Evolutionary conservation across 805 yeast species (phyloP), one percentile per base, ranked within the genome.

Genomic region (Clavispora asparagi): DNA sequence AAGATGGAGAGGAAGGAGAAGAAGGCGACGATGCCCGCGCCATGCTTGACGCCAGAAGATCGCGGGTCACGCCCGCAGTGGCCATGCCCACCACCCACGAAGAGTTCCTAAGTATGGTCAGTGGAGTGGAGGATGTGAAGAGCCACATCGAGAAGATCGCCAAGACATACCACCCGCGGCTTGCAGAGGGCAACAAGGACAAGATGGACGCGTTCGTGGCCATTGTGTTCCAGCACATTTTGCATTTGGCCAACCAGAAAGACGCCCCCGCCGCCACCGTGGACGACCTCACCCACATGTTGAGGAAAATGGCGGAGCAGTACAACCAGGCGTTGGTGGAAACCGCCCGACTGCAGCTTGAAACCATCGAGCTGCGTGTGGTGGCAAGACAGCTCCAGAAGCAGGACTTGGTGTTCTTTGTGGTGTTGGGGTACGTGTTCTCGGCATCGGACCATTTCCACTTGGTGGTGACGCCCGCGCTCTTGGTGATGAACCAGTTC

Each of bases 401-500:
- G 27, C 49, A 61, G 46, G 96, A 90, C 59, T 65, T 89, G 48
- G 65, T 87, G 6, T 78, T 85, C 49, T 87, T 84, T 58, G 73
- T 82, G 0, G 56, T 89, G 6, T 73, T 91, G 47, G 97, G 97
- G 7, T 71, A 76, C 44, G 61, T 90, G 5, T 94, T 86, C 60
- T 91, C 99, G 0, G 89, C 97, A 0, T 94, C 99, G 0, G 99
- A 94, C 71, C 91, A 89, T 61, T 92, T 87, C 66, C 99, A 94
- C 71, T 73, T 90, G 48, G 85, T 94, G 10, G 91, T 83, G 5
- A 91, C 97, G 0, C 96, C 97, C 4, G 77, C 92, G 1, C 69
- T 80, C 28, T 77, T 94, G 30, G 66, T 88, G 35, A 80, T 89
- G 71, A 78, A 84, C 41, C 92, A 88, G 63, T 71, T 80, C 12